Conservation (phyloP, 2,329 filamentous ascomycete genomes). For the Myriosclerotinia duriaeana region DNA sequence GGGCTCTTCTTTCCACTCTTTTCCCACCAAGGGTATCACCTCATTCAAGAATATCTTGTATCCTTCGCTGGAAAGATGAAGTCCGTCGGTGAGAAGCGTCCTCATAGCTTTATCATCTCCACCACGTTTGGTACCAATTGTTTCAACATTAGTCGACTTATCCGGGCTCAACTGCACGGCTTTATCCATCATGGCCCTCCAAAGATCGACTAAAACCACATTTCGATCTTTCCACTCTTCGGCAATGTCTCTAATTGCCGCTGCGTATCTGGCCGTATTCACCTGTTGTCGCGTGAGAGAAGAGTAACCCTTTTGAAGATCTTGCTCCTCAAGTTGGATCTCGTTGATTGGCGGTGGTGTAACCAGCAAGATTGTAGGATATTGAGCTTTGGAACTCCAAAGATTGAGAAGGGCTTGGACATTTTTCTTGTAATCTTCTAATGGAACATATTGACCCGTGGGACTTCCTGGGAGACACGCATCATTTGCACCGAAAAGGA, state of each 20-base stretch:
- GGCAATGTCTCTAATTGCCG: conserved; percentile 55
- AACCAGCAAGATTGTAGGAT: conserved; percentile 71
- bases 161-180: conserved; percentile 56
- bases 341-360: conserved; percentile 79
- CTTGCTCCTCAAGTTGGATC: conserved; percentile 41
- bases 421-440: conserved; percentile 74
- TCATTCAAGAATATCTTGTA: conserved; percentile 37
- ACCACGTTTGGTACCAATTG: conserved; percentile 31
- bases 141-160: conserved; percentile 21
- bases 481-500: conserved; percentile 92
- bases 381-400: conserved; percentile 59
- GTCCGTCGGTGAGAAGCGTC: conserved; percentile 35
- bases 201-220: conserved; percentile 74
- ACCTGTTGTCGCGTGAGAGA: conserved; percentile 57
- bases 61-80: conserved; percentile 39
- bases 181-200: conserved; percentile 71
- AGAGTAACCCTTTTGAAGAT: conserved; percentile 36
- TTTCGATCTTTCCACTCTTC: conserved; percentile 33
- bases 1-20: conserved; percentile 32
- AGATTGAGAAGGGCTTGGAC: conserved; percentile 71
- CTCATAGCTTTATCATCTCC: conserved; percentile 28
- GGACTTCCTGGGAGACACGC: conserved; percentile 60
- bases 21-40: conserved; percentile 33
- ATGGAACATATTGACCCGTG: conserved; percentile 71
- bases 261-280: conserved; percentile 62